Base-by-base conservation (phyloP, 1,284 basidiomycete species). In the Leccinum variabile region DNA sequence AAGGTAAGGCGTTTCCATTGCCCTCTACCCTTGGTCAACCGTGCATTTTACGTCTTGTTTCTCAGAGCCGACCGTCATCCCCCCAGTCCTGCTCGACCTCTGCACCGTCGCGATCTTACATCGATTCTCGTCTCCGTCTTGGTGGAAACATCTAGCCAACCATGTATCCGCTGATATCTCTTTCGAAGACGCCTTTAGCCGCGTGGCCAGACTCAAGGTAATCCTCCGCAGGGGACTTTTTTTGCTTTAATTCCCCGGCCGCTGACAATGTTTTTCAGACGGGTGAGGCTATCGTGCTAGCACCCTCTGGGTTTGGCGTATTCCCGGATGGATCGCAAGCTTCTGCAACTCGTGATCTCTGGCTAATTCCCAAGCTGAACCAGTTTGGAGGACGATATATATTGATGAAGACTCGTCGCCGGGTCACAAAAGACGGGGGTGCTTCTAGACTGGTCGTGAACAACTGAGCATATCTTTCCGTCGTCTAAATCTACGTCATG, bases 61-160 rank as follows among this genome's bases (percentile, higher is more conserved):
- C 30, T n/a, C 66, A 91, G 89, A 91, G 64, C 89, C 89, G 0
- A 91, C 89, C 0, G 83, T 89, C 1, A 80, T 91, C 0, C 89
- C 89, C 0, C 80, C 87, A 0, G 83, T 87, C 0, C 74, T 91
- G 1, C 79, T 91, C 5, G 89, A 91, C 67, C 78, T 92, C 0
- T 90, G 88, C 57, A 82, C 82, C 0, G 77, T 90, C 0, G 76
- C 84, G 0, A 81, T 91, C 11, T 68, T 90, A 6, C 90, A 91
- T 65, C 80, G 89, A 0, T 91, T 91, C 72, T 89, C 88, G 1
- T 90, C 89, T 0, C 86, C 87, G 0, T 78, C 85, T 1, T 91
- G 89, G 89, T 88, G 86, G 83, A 79, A 85, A 0, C 88, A 90
- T 65, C 72, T 91, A 1, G 75, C 80, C 3, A 82, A 86, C 39